phyloP scores from a whole-genome alignment of 164 flowering plant species.

The Vitis rotundifolia region DNA sequence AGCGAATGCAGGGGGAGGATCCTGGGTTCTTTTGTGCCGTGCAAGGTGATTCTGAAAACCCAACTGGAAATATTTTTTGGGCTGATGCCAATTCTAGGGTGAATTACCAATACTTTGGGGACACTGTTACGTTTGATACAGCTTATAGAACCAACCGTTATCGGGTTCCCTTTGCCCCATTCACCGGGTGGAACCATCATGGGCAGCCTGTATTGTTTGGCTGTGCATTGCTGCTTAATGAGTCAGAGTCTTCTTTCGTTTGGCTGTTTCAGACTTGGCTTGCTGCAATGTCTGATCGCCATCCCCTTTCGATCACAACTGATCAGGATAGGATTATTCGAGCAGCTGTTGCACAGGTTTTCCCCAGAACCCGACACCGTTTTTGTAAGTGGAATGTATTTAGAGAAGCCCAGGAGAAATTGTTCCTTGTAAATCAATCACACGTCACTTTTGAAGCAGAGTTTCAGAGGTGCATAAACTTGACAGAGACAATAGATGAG shows the following conservation, averaged over 20 bases:
- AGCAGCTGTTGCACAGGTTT: conserved; percentile 45
- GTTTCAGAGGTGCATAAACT: conserved; percentile 46
- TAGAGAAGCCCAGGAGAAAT: conserved; percentile 48
- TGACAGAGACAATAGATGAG: conserved; percentile 48
- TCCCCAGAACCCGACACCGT: conserved; percentile 52
- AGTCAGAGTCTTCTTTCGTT: conserved; percentile 47
- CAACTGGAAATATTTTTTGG: conserved; percentile 41
- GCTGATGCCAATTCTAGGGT: conserved; percentile 34
- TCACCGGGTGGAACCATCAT: conserved; percentile 55
- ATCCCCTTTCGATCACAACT: conserved; percentile 52
- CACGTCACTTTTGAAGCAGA: conserved; percentile 47
- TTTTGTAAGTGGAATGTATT: conserved; percentile 48
- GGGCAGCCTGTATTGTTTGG: conserved; percentile 51
- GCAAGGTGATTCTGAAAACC: conserved; percentile 37
- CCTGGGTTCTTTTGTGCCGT: conserved; percentile 38
- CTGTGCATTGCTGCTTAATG: conserved; percentile 44
- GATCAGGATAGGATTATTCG: conserved; percentile 46
- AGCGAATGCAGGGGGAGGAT: conserved; percentile 39
- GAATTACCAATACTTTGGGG: conserved; percentile 46
- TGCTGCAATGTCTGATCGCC: conserved; percentile 47
- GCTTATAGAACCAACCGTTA: conserved; percentile 38
- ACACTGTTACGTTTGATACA: conserved; percentile 49
- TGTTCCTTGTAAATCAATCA: conserved; percentile 33
- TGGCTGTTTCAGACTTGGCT: conserved; percentile 64
- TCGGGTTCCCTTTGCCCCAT: conserved; percentile 50